phyloP scores from a whole-genome alignment of 768 basidiomycete genomes.

The Lactarius hengduanensis region DNA sequence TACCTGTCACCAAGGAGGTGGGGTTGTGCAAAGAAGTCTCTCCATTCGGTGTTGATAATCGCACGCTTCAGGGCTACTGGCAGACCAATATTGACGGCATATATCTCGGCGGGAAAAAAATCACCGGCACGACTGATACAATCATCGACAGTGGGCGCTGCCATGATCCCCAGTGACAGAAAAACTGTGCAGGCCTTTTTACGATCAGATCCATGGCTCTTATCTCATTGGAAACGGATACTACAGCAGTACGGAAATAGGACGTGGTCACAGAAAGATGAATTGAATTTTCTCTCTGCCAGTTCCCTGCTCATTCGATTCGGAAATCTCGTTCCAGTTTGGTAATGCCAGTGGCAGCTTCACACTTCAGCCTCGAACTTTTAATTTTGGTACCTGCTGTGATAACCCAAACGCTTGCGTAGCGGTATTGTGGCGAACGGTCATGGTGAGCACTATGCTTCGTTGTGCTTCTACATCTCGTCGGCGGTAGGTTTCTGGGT shows the following conservation, averaged over 20 bases:
- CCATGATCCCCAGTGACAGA: constrained; percentile 26
- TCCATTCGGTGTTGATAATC: neutral
- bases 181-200: constrained; percentile 19
- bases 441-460: neutral
- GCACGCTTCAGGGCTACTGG: constrained; percentile 26
- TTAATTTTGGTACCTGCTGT: constrained; percentile 35
- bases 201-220: constrained; percentile 18
- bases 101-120: neutral
- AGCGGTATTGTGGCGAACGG: constrained; percentile 15
- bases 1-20: constrained; percentile 4
- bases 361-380: constrained; percentile 28
- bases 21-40: neutral
- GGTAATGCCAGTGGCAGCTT: constrained; percentile 33
- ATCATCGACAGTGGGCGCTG: constrained; percentile 30
- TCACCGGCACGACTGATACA: neutral
- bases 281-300: constrained; percentile 16
- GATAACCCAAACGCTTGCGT: constrained; percentile 22
- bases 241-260: constrained; percentile 2
- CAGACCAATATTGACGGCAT: constrained; percentile 24
- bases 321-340: constrained; percentile 34
- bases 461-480: too few species aligned
- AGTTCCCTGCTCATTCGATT: constrained; percentile 28
- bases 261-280: neutral
- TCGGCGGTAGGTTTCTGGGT: constrained; percentile 1
- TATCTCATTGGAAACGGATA: neutral